These are phyloP conservation scores for Auriculariales sp. DNA, from an alignment of 768 basidiomycete species.

Conservation along the genomic window DNA sequence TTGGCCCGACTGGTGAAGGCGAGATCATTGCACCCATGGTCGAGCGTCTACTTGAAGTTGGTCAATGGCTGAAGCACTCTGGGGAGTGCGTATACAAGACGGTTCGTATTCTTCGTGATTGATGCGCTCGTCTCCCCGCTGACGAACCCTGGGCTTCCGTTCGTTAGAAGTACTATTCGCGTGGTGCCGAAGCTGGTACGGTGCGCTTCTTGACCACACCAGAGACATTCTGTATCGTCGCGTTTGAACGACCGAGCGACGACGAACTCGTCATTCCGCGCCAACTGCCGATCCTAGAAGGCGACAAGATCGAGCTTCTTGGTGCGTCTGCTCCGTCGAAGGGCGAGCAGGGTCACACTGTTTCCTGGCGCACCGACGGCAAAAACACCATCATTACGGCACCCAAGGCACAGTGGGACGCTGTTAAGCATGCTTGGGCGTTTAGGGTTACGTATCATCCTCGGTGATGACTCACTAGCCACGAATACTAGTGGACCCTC, in stretches of 20 bases:
- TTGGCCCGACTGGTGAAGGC: constrained; percentile 42
- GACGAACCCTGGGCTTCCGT: neutral
- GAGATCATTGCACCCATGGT: constrained; percentile 34
- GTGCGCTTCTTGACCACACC: constrained; percentile 36
- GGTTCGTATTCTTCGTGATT: constrained; percentile 16
- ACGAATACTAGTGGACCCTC: neutral
- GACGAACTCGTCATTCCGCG: constrained; percentile 23
- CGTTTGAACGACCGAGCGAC: constrained; percentile 22
- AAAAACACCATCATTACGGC: constrained; percentile 14
- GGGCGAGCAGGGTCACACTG: constrained; percentile 14
- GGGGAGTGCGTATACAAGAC: constrained; percentile 40
- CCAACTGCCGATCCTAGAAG: constrained; percentile 26
- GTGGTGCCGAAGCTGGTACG: constrained; percentile 23
- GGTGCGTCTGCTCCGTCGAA: constrained; percentile 10
- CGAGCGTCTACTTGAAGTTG: constrained; percentile 33
- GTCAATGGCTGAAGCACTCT: constrained; percentile 33
- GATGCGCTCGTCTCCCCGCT: neutral
- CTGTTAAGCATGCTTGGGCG: constrained; percentile 24
- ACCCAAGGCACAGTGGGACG: constrained; percentile 12
- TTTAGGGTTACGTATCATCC: constrained; percentile 24
- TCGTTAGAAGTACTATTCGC: constrained; percentile 34
- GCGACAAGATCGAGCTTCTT: constrained; percentile 30
- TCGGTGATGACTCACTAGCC: too few relatives aligned
- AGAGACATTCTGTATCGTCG: constrained; percentile 35
- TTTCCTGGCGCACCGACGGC: constrained; percentile 11